These are phyloP conservation scores for Sugiyamaella boreocaroliniensis DNA, from an alignment of 805 yeast genomes.

Conservation along the genomic window DNA sequence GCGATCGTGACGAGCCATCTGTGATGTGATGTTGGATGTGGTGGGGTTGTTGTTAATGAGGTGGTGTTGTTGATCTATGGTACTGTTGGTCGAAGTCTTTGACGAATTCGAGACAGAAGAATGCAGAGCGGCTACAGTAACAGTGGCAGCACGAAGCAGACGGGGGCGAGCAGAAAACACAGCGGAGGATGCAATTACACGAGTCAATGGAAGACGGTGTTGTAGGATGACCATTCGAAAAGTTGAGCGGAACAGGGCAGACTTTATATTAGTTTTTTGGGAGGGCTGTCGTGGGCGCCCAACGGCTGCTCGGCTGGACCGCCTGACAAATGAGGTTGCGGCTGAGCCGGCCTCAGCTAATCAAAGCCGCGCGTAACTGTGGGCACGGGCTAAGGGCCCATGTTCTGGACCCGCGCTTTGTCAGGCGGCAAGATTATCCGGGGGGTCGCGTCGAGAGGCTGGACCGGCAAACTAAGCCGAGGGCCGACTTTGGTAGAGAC, in stretches of 20 bases:
- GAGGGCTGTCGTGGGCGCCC: background rate
- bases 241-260: background rate
- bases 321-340: background rate
- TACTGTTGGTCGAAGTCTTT: too few relatives aligned
- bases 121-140: background rate
- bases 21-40: slow-evolving; percentile 2
- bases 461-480: too few relatives aligned
- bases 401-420: background rate
- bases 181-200: background rate
- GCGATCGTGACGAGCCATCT: slow-evolving; percentile 25
- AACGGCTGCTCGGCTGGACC: background rate
- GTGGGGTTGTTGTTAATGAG: background rate
- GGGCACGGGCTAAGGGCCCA: background rate
- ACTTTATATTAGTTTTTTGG: background rate
- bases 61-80: too few relatives aligned
- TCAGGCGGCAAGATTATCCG: background rate
- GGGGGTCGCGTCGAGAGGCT: too few relatives aligned
- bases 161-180: background rate
- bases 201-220: background rate
- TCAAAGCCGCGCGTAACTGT: background rate
- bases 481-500: too few relatives aligned
- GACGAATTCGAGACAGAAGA: too few relatives aligned
- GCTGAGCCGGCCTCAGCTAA: background rate
- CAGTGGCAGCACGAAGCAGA: background rate
- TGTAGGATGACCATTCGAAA: background rate